Conservation (phyloP, 1,284 basidiomycete species). For the Macrocystidia cucumis region DNA sequence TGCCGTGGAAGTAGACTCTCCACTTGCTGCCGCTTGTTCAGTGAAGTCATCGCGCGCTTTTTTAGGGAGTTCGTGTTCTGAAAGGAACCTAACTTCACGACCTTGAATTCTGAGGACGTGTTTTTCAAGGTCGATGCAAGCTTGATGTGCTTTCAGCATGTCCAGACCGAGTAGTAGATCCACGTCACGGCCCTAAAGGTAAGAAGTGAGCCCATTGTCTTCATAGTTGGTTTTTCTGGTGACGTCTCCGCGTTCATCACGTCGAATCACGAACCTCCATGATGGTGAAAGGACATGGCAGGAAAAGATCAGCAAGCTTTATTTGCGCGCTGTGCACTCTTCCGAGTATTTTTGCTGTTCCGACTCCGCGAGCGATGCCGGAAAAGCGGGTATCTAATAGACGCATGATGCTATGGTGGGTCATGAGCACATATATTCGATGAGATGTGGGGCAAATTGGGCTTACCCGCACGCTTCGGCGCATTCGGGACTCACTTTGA, state of each 20-base stretch:
- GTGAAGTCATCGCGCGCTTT: conserved; percentile 47
- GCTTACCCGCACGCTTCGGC: conserved; percentile 87
- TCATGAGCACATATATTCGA: not conserved
- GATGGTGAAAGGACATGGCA: conserved; percentile 92
- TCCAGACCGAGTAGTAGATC: conserved; percentile 95
- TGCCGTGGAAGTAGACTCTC: conserved; percentile 12
- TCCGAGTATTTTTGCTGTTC: conserved; percentile 92
- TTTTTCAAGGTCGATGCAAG: conserved; percentile 88
- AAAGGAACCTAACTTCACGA: conserved; percentile 79
- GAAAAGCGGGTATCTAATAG: conserved; percentile 84
- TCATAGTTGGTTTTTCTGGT: not conserved
- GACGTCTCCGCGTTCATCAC: not conserved
- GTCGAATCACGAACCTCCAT: conserved; percentile 63
- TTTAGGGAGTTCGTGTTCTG: conserved; percentile 93
- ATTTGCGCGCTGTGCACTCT: conserved; percentile 92
- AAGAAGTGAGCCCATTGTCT: conserved; percentile 3
- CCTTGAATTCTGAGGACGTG: conserved; percentile 85
- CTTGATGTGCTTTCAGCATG: conserved; percentile 98
- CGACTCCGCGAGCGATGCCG: conserved; percentile 93
- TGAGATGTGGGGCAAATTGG: not conserved
- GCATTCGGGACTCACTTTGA: conserved; percentile 86
- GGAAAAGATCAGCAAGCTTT: conserved; percentile 75
- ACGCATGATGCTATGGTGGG: conserved; percentile 74
- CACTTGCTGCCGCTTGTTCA: conserved; percentile 11
- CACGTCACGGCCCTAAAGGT: conserved; percentile 71